These are phyloP conservation scores for Lycium ferocissimum DNA, from an alignment of 257 asterid species.

Conservation along the genomic window DNA sequence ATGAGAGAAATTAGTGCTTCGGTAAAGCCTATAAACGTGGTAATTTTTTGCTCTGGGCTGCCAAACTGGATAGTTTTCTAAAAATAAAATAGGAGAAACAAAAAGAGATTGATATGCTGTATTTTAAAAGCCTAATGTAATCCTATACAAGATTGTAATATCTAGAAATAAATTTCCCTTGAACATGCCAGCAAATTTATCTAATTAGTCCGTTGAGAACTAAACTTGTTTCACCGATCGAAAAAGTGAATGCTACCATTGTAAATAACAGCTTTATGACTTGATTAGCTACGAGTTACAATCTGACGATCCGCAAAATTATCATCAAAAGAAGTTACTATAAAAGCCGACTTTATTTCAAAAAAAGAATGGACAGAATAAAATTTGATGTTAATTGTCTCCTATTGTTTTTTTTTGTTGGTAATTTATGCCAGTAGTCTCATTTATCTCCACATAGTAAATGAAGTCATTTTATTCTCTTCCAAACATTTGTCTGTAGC, in stretches of 20 bases:
- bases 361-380: background rate
- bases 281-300: background rate
- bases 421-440: background rate
- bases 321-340: background rate
- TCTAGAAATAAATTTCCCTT: background rate
- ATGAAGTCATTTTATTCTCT: background rate
- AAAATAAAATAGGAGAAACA: constrained; percentile 20
- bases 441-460: background rate
- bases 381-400: background rate
- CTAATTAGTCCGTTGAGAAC: constrained; percentile 4
- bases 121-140: constrained; percentile 4
- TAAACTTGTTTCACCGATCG: background rate
- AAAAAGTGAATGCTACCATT: background rate
- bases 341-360: constrained; percentile 1
- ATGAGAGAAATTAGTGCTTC: background rate
- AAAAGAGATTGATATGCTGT: background rate
- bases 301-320: background rate
- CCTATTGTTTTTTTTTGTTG: background rate
- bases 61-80: background rate
- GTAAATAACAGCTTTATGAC: background rate
- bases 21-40: background rate
- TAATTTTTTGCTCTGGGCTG: background rate
- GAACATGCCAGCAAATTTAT: constrained; percentile 18
- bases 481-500: background rate
- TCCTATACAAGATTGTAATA: background rate